Evolutionary conservation across 2,329 filamentous ascomycete genomes (phyloP).

Genomic region (Trichoderma pleuroti): DNA sequence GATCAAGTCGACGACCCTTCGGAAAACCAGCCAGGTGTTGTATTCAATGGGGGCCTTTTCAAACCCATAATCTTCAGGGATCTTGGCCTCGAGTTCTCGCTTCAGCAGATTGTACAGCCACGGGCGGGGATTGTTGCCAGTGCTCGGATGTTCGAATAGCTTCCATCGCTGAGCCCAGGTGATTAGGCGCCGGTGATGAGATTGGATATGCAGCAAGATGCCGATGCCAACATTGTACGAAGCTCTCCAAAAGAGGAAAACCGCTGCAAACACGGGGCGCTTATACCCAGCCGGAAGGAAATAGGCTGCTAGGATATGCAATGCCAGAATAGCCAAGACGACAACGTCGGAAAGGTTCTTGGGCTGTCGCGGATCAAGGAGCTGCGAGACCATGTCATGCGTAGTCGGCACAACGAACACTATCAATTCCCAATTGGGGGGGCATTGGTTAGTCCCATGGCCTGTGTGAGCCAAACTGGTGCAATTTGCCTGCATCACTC

Average conservation of each 20-base stretch:
- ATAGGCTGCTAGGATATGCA: slow-evolving; percentile 72
- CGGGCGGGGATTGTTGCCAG: slow-evolving; percentile 79
- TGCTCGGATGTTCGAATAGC: slow-evolving; percentile 79
- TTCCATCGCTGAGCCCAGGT: slow-evolving; percentile 82
- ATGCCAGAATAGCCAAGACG: slow-evolving; percentile 73
- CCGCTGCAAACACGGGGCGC: slow-evolving; percentile 71
- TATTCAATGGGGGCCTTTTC: slow-evolving; percentile 93
- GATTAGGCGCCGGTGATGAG: slow-evolving; percentile 79
- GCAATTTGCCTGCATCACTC: slow-evolving; percentile 38
- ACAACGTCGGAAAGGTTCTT: slow-evolving; percentile 87
- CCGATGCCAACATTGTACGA: slow-evolving; percentile 95
- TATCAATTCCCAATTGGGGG: slow-evolving; percentile 41
- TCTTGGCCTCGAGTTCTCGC: slow-evolving; percentile 88
- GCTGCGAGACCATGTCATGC: slow-evolving; percentile 98
- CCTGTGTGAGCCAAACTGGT: not conserved
- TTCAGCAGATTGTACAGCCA: slow-evolving; percentile 81
- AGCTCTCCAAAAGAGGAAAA: slow-evolving; percentile 90
- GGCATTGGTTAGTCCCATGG: slow-evolving; percentile 18
- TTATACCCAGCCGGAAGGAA: slow-evolving; percentile 65
- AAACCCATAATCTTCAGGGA: slow-evolving; percentile 88
- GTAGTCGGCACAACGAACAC: slow-evolving; percentile 95
- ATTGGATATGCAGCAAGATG: slow-evolving; percentile 82
- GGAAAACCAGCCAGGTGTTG: slow-evolving; percentile 97
- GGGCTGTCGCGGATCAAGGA: slow-evolving; percentile 88
- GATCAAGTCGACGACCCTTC: slow-evolving; percentile 91